phyloP scores from a whole-genome alignment of 352 stramenopile species.

The Albugo laibachii region DNA sequence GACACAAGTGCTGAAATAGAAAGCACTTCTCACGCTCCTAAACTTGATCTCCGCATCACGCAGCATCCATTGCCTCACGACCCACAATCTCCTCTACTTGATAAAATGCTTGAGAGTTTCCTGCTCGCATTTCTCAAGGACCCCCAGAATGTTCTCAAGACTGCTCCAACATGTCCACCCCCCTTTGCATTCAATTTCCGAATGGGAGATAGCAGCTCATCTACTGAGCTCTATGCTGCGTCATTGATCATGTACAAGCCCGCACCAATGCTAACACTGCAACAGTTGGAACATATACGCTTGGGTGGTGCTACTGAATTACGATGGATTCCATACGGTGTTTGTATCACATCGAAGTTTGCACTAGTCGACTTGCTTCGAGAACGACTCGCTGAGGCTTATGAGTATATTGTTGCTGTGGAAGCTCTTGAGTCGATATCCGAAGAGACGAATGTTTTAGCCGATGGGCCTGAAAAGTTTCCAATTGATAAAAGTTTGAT shows the following conservation, averaged over 20 bases:
- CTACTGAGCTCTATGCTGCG: slow-evolving; percentile 51
- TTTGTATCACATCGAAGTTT: slow-evolving; percentile 67
- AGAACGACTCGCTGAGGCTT: slow-evolving; percentile 55
- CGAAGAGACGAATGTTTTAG: slow-evolving; percentile 9
- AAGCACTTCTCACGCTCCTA: not conserved
- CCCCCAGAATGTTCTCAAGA: slow-evolving; percentile 20
- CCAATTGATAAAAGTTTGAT: slow-evolving; percentile 62
- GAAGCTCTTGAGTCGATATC: slow-evolving; percentile 8
- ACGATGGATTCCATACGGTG: slow-evolving; percentile 59
- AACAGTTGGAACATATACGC: not conserved
- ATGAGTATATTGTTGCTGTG: slow-evolving; percentile 60
- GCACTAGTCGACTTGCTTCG: slow-evolving; percentile 56
- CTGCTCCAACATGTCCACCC: slow-evolving; percentile 22
- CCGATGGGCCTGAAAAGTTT: slow-evolving; percentile 13
- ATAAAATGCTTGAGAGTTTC: slow-evolving; percentile 57
- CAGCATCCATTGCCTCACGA: slow-evolving; percentile 40
- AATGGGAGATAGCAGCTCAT: slow-evolving; percentile 53
- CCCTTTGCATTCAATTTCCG: slow-evolving; percentile 61
- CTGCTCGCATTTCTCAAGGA: slow-evolving; percentile 36
- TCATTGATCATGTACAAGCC: slow-evolving; percentile 70
- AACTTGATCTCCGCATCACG: slow-evolving; percentile 11
- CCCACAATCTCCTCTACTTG: slow-evolving; percentile 17
- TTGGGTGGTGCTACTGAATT: slow-evolving; percentile 1
- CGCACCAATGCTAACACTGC: slow-evolving; percentile 22
- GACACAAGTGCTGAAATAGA: slow-evolving; percentile 13